Conservation (phyloP, 352 stramenopile genomes). For the Plasmopara viticola region DNA sequence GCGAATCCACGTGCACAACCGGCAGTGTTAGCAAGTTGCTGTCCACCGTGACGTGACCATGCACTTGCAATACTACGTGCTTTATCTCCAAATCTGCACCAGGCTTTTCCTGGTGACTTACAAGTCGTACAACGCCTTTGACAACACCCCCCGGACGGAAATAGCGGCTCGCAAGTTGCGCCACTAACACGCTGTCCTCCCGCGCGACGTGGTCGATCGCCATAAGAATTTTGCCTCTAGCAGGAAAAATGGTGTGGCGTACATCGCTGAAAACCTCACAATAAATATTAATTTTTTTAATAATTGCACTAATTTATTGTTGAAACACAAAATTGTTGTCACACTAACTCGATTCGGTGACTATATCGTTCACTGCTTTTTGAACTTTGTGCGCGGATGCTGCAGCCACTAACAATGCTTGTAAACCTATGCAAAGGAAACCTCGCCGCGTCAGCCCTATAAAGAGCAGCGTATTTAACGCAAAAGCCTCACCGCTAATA, state of each 20-base stretch:
- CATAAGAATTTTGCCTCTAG: background rate
- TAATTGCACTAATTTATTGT: background rate
- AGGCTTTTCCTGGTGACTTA: constrained; percentile 21
- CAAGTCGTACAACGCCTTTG: constrained; percentile 45
- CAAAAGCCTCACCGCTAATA: constrained; percentile 30
- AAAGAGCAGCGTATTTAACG: background rate
- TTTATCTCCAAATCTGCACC: constrained; percentile 37
- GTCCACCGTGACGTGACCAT: constrained; percentile 81
- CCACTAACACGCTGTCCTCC: constrained; percentile 22
- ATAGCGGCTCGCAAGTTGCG: constrained; percentile 40
- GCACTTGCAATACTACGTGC: constrained; percentile 49
- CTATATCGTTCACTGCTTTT: constrained; percentile 13
- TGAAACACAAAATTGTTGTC: background rate
- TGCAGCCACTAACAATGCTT: constrained; percentile 32
- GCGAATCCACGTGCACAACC: constrained; percentile 85
- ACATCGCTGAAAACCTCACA: too few species aligned
- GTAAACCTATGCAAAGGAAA: constrained; percentile 19
- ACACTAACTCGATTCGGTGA: too few species aligned
- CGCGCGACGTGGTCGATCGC: too few species aligned
- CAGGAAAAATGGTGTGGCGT: background rate
- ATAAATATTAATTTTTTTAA: background rate
- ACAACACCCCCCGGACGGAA: constrained; percentile 49
- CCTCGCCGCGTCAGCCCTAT: background rate
- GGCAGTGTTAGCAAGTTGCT: constrained; percentile 91
- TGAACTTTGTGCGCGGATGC: constrained; percentile 27